A percentile compares a stretch with the other conserved stretches of the same genome.
Evolutionary conservation across 441 rosid genomes (phyloP).

Genomic region (Pelargonium australe): DNA sequence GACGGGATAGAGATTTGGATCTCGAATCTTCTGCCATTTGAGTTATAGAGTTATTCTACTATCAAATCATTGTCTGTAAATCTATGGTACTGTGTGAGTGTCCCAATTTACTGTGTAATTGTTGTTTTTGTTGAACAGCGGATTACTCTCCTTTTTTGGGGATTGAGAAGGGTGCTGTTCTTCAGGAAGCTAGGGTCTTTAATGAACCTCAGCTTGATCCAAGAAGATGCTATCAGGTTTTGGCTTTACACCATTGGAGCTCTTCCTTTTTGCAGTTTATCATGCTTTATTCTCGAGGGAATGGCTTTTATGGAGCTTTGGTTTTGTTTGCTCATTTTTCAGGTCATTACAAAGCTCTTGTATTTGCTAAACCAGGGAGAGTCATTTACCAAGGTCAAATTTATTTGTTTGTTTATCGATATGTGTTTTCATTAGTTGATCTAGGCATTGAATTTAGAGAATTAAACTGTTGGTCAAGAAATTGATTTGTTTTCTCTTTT

Average conservation of each 20-base stretch:
- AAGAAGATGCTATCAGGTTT: conserved; percentile 96
- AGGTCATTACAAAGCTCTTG: conserved; percentile 95
- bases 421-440: neutral
- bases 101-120: neutral
- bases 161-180: conserved; percentile 97
- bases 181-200: conserved; percentile 96
- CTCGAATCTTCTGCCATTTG: neutral
- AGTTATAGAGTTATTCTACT: neutral
- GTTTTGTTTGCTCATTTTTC: conserved; percentile 15
- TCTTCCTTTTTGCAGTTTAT: neutral
- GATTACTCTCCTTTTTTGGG: conserved; percentile 97
- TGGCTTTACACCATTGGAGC: conserved; percentile 10
- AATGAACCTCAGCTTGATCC: conserved; percentile 98
- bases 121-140: conserved; percentile 35
- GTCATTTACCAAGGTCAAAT: conserved; percentile 75
- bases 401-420: conserved; percentile 11
- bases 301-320: conserved; percentile 18
- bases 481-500: conserved; percentile 6
- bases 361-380: conserved; percentile 97
- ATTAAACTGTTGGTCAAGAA: neutral
- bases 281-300: neutral
- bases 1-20: neutral
- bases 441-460: neutral
- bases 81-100: conserved; percentile 9
- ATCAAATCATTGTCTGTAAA: neutral